These are phyloP conservation scores for Typha latifolia DNA, from an alignment of 176 grass and related monocot genomes.

Conservation along the genomic window DNA sequence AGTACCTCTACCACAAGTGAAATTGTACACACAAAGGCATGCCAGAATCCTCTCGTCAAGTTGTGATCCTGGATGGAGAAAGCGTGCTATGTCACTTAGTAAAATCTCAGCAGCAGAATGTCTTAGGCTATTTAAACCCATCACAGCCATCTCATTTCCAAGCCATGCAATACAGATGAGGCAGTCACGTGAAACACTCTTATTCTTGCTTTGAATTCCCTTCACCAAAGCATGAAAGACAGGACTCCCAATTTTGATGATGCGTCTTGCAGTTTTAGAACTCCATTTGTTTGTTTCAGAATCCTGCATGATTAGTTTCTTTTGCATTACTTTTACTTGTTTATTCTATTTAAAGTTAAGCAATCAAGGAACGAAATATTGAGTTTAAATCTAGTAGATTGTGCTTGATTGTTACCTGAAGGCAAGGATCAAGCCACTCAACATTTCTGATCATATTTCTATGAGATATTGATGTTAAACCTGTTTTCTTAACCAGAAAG, in stretches of 20 bases:
- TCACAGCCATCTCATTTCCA: slow-evolving; percentile 53
- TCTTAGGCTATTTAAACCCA: slow-evolving; percentile 46
- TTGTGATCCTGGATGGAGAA: slow-evolving; percentile 75
- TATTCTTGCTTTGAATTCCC: slow-evolving; percentile 73
- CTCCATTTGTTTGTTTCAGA: slow-evolving; percentile 75
- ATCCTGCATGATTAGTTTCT: slow-evolving; percentile 38
- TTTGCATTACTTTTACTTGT: slow-evolving; percentile 11
- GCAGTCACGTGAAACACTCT: slow-evolving; percentile 61
- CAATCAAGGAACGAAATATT: neutral
- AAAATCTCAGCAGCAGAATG: slow-evolving; percentile 62
- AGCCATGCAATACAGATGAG: slow-evolving; percentile 70
- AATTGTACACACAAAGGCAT: slow-evolving; percentile 87
- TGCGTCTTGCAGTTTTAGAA: slow-evolving; percentile 33
- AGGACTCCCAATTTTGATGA: slow-evolving; percentile 44
- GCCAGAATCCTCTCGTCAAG: slow-evolving; percentile 79
- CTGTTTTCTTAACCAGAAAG: slow-evolving; percentile 71
- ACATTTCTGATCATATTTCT: slow-evolving; percentile 83
- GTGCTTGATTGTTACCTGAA: slow-evolving; percentile 40
- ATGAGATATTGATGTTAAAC: slow-evolving; percentile 52
- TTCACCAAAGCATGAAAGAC: slow-evolving; percentile 57
- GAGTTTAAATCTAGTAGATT: neutral
- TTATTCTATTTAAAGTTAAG: neutral
- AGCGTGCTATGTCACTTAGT: slow-evolving; percentile 46
- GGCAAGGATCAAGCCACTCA: slow-evolving; percentile 77
- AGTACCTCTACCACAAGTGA: slow-evolving; percentile 95